These are phyloP conservation scores for Fusarium transvaalense DNA, from an alignment of 2,329 filamentous ascomycete genomes.

Conservation along the genomic window DNA sequence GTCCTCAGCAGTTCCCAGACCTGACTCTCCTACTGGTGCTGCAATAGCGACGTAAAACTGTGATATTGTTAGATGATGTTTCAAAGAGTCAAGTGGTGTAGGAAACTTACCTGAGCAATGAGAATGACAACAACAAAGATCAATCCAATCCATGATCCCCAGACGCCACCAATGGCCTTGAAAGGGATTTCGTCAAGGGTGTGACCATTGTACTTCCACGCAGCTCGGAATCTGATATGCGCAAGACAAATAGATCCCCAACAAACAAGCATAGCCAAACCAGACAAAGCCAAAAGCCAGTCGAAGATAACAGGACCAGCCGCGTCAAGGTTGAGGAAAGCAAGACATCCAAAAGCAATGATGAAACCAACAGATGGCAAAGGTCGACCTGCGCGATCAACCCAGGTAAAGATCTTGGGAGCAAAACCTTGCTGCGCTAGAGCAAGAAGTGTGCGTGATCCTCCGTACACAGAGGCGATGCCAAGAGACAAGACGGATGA, in stretches of 20 bases:
- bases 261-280: constrained; percentile 72
- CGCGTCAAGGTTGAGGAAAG: constrained; percentile 60
- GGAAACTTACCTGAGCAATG: constrained; percentile 59
- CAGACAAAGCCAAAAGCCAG: constrained; percentile 74
- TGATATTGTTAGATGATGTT: background rate
- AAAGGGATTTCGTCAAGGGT: constrained; percentile 75
- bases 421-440: constrained; percentile 68
- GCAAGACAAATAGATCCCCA: constrained; percentile 73
- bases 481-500: constrained; percentile 67
- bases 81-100: rapidly evolving
- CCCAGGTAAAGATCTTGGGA: constrained; percentile 65
- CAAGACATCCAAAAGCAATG: constrained; percentile 61
- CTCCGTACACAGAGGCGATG: constrained; percentile 67
- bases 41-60: constrained; percentile 59
- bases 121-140: constrained; percentile 66
- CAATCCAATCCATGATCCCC: constrained; percentile 75
- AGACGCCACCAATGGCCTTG: constrained; percentile 68
- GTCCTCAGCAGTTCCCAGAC: constrained; percentile 57
- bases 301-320: constrained; percentile 67
- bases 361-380: constrained; percentile 60
- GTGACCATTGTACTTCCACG: constrained; percentile 70
- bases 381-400: constrained; percentile 66
- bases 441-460: constrained; percentile 67
- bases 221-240: constrained; percentile 74
- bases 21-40: constrained; percentile 51